These are phyloP conservation scores for Rhizopus sp. DNA, from an alignment of 371 early-diverging fungal genomes.

Conservation along the genomic window DNA sequence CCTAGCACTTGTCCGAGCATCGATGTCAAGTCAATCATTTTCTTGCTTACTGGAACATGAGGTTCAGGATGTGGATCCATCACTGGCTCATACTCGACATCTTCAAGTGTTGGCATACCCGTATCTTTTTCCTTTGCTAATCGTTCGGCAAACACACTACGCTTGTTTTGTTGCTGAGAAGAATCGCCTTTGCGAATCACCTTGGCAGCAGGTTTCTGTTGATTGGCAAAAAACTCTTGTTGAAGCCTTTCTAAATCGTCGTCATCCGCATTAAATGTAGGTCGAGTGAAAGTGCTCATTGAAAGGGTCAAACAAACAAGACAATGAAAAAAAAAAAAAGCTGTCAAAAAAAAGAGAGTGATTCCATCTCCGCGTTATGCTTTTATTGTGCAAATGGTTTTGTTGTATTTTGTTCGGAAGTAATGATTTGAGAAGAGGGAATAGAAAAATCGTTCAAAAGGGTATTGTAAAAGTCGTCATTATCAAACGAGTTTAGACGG, in stretches of 20 bases:
- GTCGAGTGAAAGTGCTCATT: slow-evolving; percentile 27
- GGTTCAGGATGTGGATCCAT: slow-evolving; percentile 33
- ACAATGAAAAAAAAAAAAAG: not conserved
- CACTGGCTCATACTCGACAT: slow-evolving; percentile 24
- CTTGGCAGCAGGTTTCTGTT: slow-evolving; percentile 50
- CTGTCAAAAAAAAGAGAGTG: not conserved
- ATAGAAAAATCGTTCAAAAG: not conserved
- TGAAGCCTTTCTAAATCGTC: slow-evolving; percentile 66
- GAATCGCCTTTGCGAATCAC: slow-evolving; percentile 41
- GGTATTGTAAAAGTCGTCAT: not conserved
- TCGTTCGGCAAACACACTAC: slow-evolving; percentile 46
- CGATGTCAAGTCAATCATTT: slow-evolving; percentile 52
- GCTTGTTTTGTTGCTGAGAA: slow-evolving; percentile 28
- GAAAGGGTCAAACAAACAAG: slow-evolving; percentile 5
- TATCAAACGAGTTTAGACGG: not conserved
- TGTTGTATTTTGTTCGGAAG: too few species aligned
- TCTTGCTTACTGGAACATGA: slow-evolving; percentile 39
- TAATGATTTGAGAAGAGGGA: too few species aligned
- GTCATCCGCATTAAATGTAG: slow-evolving; percentile 24
- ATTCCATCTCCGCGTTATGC: too few species aligned
- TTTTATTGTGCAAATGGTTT: too few species aligned
- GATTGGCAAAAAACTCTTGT: slow-evolving; percentile 50
- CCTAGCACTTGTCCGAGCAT: slow-evolving; percentile 49
- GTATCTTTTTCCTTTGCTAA: not conserved
- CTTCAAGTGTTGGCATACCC: slow-evolving; percentile 4